Evolutionary conservation across 208 protist genomes (phyloP).

Genomic region (Leishmania braziliensis): DNA sequence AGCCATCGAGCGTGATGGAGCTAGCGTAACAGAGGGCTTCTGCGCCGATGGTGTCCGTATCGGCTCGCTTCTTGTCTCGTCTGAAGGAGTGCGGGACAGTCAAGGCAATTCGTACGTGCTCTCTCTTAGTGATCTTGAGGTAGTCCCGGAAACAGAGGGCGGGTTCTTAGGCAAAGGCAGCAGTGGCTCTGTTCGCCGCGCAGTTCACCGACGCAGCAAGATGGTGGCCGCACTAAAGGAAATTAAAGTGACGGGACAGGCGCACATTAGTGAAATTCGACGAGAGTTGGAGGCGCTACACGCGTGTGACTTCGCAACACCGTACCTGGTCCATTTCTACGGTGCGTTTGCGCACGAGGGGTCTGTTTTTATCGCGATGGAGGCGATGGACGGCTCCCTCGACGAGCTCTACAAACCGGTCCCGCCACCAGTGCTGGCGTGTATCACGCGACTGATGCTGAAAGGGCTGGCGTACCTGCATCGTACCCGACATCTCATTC

Average conservation of each 20-base stretch:
- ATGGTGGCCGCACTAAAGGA: constrained; percentile 81
- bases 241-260: constrained; percentile 80
- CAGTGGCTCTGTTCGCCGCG: constrained; percentile 81
- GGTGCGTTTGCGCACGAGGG: constrained; percentile 89
- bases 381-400: constrained; percentile 92
- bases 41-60: constrained; percentile 67
- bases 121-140: constrained; percentile 74
- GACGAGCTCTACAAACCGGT: constrained; percentile 60
- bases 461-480: constrained; percentile 90
- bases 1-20: constrained; percentile 53
- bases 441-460: constrained; percentile 81
- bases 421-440: constrained; percentile 55
- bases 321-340: constrained; percentile 86
- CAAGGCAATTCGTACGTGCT: constrained; percentile 64
- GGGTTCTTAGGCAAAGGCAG: constrained; percentile 81
- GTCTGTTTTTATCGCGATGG: constrained; percentile 91
- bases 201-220: constrained; percentile 60
- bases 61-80: constrained; percentile 75
- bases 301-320: constrained; percentile 34
- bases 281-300: constrained; percentile 87
- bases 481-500: constrained; percentile 89
- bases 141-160: constrained; percentile 47
- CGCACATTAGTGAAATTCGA: constrained; percentile 79
- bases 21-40: constrained; percentile 46
- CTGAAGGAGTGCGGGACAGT: constrained; percentile 67